Evolutionary conservation across 257 asterid genomes (phyloP), one percentile per base, ranked within the genome.

Genomic region (Anisodus acutangulus): DNA sequence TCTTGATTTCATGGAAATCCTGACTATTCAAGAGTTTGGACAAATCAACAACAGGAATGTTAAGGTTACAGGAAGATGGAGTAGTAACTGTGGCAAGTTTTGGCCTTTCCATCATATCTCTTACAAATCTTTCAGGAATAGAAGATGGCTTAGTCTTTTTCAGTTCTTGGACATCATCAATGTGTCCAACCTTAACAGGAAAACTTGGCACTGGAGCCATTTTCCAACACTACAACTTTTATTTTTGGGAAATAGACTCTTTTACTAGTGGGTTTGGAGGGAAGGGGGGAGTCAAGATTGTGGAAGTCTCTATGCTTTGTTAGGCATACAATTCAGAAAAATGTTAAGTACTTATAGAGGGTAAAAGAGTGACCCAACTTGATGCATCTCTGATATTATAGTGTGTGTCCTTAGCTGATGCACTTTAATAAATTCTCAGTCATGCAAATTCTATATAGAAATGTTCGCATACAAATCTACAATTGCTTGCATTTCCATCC

Each of bases 81-180:
- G 85, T 55, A 81, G 83, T 41, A 64, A 82, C 69, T 39, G 90
- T 53, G 81, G 64, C 83, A 0, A 88, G 84, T 69, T 53, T 68
- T 51, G 98, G 96, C 89, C 97, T 87, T 83, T 95, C 99, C 4
- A 86, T 82, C 15, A 80, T 68, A 81, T 90, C 95, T 60, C 98
- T 79, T 82, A 96, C 90, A 83, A 96, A 96, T 86, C 99, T 92
- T 51, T 88, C 91, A 53, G 98, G 99, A 62, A 96, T 84, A 11
- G 88, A 83, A 16, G 97, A 82, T 53, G 93, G 51, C 80, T 90
- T 92, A 1, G 55, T 82, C 82, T 88, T 92, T 63, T 86, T 89
- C 8, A 96, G 91, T 86, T 96, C 99, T 88, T 94, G 98, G 16
- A 96, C 99, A 89, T 94, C 99, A 88, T 94, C 95, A 88, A 94